Conservation (phyloP, 371 early-diverging fungal species). For the Dichotomocladium elegans region DNA sequence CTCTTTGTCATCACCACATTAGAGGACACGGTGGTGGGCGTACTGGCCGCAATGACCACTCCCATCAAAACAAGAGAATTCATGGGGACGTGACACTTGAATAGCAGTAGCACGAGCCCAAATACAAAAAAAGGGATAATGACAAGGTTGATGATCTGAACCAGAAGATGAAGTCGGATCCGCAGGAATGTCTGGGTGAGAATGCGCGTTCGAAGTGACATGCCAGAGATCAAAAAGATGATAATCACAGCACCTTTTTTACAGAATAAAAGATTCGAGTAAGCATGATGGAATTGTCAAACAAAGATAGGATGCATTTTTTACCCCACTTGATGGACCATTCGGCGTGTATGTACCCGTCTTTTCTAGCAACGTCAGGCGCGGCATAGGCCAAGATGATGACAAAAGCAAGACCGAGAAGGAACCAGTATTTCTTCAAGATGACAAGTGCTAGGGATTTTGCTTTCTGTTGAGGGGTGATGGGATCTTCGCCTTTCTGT, state of each 20-base stretch:
- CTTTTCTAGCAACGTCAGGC: constrained; percentile 54
- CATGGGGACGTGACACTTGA: constrained; percentile 34
- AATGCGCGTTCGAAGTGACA: constrained; percentile 56
- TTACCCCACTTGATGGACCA: constrained; percentile 60
- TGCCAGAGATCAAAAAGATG: constrained; percentile 65
- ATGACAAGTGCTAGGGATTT: constrained; percentile 4
- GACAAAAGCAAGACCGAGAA: constrained; percentile 50
- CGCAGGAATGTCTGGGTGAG: constrained; percentile 51
- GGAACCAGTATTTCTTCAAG: constrained; percentile 43
- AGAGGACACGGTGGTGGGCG: constrained; percentile 70
- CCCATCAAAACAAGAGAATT: constrained; percentile 54
- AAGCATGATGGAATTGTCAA: too few relatives aligned
- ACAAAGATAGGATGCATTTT: neutral
- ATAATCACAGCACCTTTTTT: constrained; percentile 50
- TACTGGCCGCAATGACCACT: constrained; percentile 58
- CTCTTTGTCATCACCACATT: constrained; percentile 72
- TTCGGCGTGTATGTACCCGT: constrained; percentile 56
- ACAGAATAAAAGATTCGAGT: too few relatives aligned
- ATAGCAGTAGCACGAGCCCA: constrained; percentile 49
- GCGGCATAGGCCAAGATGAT: constrained; percentile 56
- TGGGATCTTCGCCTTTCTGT: neutral
- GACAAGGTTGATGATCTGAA: constrained; percentile 56
- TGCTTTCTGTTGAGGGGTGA: too few relatives aligned
- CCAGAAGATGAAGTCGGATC: constrained; percentile 54
- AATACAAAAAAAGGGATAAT: constrained; percentile 58